Evolutionary conservation across 2,329 filamentous ascomycete species (phyloP).

Genomic region (Aspergillus fructus): DNA sequence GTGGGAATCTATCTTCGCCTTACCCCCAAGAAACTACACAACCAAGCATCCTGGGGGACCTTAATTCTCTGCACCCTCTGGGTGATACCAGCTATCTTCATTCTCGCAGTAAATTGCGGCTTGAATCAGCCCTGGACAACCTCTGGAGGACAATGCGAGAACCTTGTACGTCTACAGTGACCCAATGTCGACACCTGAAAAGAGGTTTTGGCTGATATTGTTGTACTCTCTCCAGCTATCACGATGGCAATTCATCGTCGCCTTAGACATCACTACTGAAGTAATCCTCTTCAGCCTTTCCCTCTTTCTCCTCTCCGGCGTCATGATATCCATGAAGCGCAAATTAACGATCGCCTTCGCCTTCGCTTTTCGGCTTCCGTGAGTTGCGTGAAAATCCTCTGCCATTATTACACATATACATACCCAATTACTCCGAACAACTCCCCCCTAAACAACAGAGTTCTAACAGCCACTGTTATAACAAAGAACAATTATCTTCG

Average conservation of each 20-base stretch:
- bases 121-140: constrained; percentile 36
- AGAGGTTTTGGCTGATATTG: not conserved
- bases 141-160: constrained; percentile 23
- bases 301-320: constrained; percentile 28
- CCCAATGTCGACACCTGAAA: not conserved
- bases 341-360: constrained; percentile 34
- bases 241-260: constrained; percentile 37
- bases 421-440: not conserved
- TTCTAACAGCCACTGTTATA: not conserved
- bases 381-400: constrained; percentile 14
- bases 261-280: constrained; percentile 38
- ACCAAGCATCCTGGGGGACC: constrained; percentile 34
- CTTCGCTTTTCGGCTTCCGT: constrained; percentile 40
- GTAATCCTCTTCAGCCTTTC: constrained; percentile 32
- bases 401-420: not conserved
- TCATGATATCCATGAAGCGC: constrained; percentile 33
- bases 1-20: constrained; percentile 47
- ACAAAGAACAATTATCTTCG: constrained; percentile 31
- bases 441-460: not conserved
- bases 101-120: constrained; percentile 44
- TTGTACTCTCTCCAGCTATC: constrained; percentile 19
- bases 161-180: constrained; percentile 21
- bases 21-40: constrained; percentile 44
- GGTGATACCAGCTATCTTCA: constrained; percentile 40
- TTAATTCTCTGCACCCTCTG: constrained; percentile 39